phyloP scores from a whole-genome alignment of 1,284 basidiomycete genomes.

The Porodaedalea pini region DNA sequence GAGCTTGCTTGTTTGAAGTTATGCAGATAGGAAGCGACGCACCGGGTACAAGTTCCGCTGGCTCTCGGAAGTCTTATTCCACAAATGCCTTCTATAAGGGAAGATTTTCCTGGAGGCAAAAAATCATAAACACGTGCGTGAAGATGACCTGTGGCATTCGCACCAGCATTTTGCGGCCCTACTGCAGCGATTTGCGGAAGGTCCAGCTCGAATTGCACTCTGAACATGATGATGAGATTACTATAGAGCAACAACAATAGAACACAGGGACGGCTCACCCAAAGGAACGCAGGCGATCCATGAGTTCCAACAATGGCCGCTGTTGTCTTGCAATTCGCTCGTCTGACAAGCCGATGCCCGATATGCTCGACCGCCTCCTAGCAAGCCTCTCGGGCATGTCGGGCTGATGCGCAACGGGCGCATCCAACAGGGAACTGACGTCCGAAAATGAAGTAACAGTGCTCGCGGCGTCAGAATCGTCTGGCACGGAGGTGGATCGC shows the following conservation, averaged over 20 bases:
- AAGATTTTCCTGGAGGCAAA: conserved; percentile 55
- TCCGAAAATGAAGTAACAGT: too few relatives aligned
- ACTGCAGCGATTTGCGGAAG: conserved; percentile 67
- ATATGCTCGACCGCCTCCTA: not conserved
- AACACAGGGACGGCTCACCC: not conserved
- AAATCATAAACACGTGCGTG: not conserved
- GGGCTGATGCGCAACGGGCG: not conserved
- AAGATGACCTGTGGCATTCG: not conserved
- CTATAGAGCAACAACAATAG: not conserved
- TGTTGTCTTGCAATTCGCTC: not conserved
- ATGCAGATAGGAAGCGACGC: conserved; percentile 15
- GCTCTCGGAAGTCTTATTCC: conserved; percentile 67
- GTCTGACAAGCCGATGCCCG: not conserved
- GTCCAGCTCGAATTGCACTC: conserved; percentile 63
- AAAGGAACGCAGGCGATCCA: not conserved
- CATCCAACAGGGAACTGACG: not conserved
- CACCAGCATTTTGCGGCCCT: conserved; percentile 54
- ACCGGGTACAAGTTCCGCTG: conserved; percentile 65
- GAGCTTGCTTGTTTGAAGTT: conserved; percentile 1
- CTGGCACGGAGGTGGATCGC: not conserved
- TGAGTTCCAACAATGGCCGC: not conserved
- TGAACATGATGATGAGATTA: conserved; percentile 31
- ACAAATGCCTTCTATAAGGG: conserved; percentile 70
- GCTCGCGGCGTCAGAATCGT: not conserved
- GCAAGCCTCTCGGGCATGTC: not conserved